Evolutionary conservation across 306 rosid species (phyloP).

Genomic region (Ormosia semicastrata): DNA sequence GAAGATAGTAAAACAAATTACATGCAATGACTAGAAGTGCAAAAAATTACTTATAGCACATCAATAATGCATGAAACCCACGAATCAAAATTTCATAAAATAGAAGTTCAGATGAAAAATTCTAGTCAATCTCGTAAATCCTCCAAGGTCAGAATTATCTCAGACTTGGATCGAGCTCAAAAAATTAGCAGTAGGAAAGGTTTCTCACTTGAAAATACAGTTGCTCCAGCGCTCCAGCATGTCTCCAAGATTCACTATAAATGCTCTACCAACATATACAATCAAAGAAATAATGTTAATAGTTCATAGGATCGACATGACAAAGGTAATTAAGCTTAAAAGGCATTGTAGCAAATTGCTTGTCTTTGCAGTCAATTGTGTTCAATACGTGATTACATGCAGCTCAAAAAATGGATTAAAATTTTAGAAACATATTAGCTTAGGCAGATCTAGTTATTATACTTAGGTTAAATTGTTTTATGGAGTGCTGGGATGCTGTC

Average conservation of each 20-base stretch:
- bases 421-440: not conserved
- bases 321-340: not conserved
- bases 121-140: not conserved
- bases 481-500: too few relatives aligned
- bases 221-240: constrained; percentile 99
- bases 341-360: not conserved
- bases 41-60: not conserved
- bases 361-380: not conserved
- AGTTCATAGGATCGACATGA: not conserved
- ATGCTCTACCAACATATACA: constrained; percentile 59
- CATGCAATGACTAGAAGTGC: not conserved
- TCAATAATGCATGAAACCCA: not conserved
- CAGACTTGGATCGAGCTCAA: not conserved
- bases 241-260: constrained; percentile 93
- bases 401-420: not conserved
- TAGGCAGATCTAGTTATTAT: not conserved
- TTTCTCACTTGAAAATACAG: constrained; percentile 71
- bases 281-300: not conserved
- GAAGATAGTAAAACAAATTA: not conserved
- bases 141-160: not conserved
- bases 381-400: not conserved
- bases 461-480: too few relatives aligned
- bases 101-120: not conserved
- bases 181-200: not conserved
- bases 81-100: not conserved